Conservation (phyloP, 2,329 filamentous ascomycete genomes). For the Trichoderma sp. region DNA sequence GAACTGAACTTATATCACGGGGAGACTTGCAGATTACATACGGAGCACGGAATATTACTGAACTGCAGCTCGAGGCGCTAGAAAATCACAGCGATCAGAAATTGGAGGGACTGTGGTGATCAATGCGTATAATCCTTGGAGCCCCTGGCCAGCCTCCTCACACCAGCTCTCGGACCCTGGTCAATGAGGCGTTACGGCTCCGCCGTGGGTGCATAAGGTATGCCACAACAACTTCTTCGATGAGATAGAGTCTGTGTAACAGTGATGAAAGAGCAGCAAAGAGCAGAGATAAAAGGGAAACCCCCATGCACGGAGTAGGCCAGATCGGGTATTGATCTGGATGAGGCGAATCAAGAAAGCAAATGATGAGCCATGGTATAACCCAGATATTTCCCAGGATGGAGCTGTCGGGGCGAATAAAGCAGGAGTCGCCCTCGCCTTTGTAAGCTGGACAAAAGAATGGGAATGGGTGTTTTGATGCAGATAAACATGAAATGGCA, state of each 20-base stretch:
- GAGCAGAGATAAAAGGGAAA: not conserved
- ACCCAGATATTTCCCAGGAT: not conserved
- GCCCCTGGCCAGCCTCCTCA: constrained; percentile 16
- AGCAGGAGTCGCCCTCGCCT: not conserved
- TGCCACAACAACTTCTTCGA: not conserved
- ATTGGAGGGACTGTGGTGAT: constrained; percentile 15
- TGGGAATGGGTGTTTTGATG: not conserved
- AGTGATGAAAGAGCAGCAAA: constrained; percentile 4
- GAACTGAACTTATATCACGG: not conserved
- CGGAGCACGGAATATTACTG: not conserved
- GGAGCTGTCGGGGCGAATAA: not conserved
- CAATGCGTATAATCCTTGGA: constrained; percentile 12
- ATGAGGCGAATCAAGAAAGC: not conserved
- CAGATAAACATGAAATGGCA: not conserved
- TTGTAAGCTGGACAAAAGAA: not conserved
- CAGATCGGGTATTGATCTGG: not conserved
- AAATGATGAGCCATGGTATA: not conserved
- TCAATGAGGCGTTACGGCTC: constrained; percentile 13
- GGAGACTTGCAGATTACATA: not conserved
- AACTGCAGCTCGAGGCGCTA: not conserved
- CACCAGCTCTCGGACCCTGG: constrained; percentile 6
- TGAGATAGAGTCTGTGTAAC: constrained; percentile 1
- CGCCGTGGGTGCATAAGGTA: not conserved
- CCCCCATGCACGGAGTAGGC: not conserved
- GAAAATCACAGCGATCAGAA: not conserved